These are phyloP conservation scores for Alternaria angustiovoidea DNA, from an alignment of 2,329 filamentous ascomycete genomes.

Conservation along the genomic window DNA sequence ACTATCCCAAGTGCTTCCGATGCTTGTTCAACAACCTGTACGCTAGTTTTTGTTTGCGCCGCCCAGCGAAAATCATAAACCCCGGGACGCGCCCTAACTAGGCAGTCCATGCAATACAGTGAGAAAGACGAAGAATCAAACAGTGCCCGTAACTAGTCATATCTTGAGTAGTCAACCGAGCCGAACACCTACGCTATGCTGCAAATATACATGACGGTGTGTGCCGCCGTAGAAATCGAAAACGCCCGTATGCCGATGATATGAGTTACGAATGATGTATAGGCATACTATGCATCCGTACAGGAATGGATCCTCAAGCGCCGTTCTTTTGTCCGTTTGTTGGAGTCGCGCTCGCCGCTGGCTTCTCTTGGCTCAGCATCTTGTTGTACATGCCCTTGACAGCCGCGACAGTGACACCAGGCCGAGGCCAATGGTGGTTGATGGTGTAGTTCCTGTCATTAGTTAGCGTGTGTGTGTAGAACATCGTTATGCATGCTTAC, in stretches of 20 bases:
- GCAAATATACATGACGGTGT: slow-evolving; percentile 31
- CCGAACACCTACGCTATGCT: slow-evolving; percentile 50
- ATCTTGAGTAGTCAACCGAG: slow-evolving; percentile 30
- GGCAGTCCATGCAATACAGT: slow-evolving; percentile 32
- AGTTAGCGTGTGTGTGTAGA: slow-evolving; percentile 26
- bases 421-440: slow-evolving; percentile 50
- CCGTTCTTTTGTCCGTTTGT: slow-evolving; percentile 40
- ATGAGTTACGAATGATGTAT: slow-evolving; percentile 13
- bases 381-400: slow-evolving; percentile 51
- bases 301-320: slow-evolving; percentile 13
- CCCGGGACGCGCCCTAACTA: slow-evolving; percentile 20
- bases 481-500: slow-evolving; percentile 45
- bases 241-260: slow-evolving; percentile 31
- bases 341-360: slow-evolving; percentile 26
- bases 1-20: slow-evolving; percentile 26
- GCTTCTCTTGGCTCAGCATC: slow-evolving; percentile 46
- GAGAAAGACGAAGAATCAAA: slow-evolving; percentile 19
- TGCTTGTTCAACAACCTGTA: slow-evolving; percentile 25
- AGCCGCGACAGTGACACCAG: slow-evolving; percentile 38
- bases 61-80: slow-evolving; percentile 24
- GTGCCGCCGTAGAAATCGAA: slow-evolving; percentile 29
- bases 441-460: slow-evolving; percentile 45
- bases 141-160: slow-evolving; percentile 26
- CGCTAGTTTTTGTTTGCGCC: slow-evolving; percentile 29
- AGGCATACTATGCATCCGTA: slow-evolving; percentile 7